Evolutionary conservation across 2,329 filamentous ascomycete species (phyloP).

Genomic region (Chaetothyriales sp.): DNA sequence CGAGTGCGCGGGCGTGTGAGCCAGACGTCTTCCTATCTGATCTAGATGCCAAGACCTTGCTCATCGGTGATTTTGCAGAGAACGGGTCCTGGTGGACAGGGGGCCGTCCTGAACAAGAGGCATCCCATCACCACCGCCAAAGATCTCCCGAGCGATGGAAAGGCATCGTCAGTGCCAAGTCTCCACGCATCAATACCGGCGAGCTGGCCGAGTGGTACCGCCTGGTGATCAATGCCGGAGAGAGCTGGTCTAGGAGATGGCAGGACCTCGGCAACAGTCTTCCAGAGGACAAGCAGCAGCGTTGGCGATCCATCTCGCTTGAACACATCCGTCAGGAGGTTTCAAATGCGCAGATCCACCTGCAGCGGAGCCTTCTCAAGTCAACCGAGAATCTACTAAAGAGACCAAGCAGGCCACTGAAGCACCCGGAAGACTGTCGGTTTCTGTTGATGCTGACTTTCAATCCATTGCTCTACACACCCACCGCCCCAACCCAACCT

Average conservation of each 20-base stretch:
- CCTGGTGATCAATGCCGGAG: conserved; percentile 51
- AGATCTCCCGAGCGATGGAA: conserved; percentile 18
- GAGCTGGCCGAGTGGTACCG: conserved; percentile 60
- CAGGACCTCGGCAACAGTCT: conserved; percentile 32
- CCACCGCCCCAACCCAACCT: not conserved
- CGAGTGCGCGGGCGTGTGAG: conserved; percentile 17
- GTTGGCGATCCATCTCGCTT: conserved; percentile 28
- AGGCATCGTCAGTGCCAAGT: conserved; percentile 40
- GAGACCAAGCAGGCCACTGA: conserved; percentile 56
- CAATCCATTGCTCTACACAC: conserved; percentile 52
- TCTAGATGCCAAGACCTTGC: conserved; percentile 58
- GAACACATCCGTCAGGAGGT: conserved; percentile 31
- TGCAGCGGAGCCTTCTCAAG: conserved; percentile 57
- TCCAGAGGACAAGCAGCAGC: conserved; percentile 12
- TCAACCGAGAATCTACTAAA: conserved; percentile 66
- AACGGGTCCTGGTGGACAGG: conserved; percentile 75
- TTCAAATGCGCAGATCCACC: conserved; percentile 50
- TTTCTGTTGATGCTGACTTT: conserved; percentile 64
- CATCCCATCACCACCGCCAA: conserved; percentile 17
- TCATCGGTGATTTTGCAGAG: conserved; percentile 61
- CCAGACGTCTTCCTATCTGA: conserved; percentile 37
- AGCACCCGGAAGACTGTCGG: conserved; percentile 53
- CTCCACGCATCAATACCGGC: conserved; percentile 60
- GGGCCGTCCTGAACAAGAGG: conserved; percentile 21
- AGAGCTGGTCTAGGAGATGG: conserved; percentile 48